Base-by-base conservation (phyloP, 2,329 filamentous ascomycete genomes). In the Periconia macrospinosa region DNA sequence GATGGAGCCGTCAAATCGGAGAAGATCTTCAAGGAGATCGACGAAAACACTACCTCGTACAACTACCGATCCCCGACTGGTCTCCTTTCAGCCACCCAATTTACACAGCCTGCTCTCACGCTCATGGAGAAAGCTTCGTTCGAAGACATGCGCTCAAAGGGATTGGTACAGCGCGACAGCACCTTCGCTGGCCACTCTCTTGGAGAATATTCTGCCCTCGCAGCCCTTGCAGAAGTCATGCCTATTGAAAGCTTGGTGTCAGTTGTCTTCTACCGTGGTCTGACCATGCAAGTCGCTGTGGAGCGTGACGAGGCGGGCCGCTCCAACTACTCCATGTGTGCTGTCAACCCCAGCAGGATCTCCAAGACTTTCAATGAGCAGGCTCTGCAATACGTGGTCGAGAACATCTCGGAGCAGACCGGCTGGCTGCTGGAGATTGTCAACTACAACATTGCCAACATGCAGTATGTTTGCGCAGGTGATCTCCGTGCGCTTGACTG, bases 71-170 rank as follows among this genome's bases (percentile, higher is more conserved):
- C 94, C 13, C 94, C 94, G 1, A 95, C 91, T 2, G 94, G 94
- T 68, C 84, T 99, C 50, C 84, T 99, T 40, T 99, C 94, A 37
- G 94, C 95, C 3, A 99, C 94, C 5, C 94, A 99, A 73, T 99
- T 99, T 81, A 99, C 94, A 0, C 94, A 99, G 78, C 94, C 94
- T 33, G 94, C 94, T 47, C 81, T 99, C 66, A 99, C 94, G 0
- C 84, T 99, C 47, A 99, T 99, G 95, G 94, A 99, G 82, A 99
- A 99, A 85, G 94, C 94, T 55, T 96, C 91, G 68, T 99, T 99
- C 66, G 94, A 97, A 78, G 95, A 99, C 75, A 97, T 99, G 94
- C 91, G 91, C 71, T 85, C 92, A 67, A 97, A 96, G 83, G 94
- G 95, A 57, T 85, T 99, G 33, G 93, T 99, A 30, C 92, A 96